These are phyloP conservation scores for Amaranthus tricolor DNA, from an alignment of 179 eudicot genomes.

Conservation along the genomic window DNA sequence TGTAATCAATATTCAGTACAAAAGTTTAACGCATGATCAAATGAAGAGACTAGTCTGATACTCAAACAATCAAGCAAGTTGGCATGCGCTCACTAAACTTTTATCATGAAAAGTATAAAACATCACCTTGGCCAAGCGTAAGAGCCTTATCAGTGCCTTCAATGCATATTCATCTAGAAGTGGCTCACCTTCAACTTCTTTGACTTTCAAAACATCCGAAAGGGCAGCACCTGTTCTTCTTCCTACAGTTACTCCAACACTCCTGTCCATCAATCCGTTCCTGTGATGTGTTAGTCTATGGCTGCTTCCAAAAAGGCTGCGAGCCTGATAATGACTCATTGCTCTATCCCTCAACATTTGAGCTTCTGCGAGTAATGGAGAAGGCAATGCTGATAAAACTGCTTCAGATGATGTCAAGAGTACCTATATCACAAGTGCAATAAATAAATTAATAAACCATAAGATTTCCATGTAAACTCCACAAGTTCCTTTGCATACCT, in stretches of 20 bases:
- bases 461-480: background rate
- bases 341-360: constrained; percentile 99
- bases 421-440: constrained; percentile 50
- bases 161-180: constrained; percentile 82
- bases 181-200: constrained; percentile 96
- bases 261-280: constrained; percentile 85
- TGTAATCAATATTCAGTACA: background rate
- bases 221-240: constrained; percentile 63
- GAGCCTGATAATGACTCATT: constrained; percentile 99
- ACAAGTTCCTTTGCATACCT: constrained; percentile 46
- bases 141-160: constrained; percentile 80
- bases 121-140: constrained; percentile 48
- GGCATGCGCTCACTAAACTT: background rate
- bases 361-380: constrained; percentile 96
- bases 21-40: background rate
- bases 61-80: constrained; percentile 10
- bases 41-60: background rate
- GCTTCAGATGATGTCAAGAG: constrained; percentile 97
- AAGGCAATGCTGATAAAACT: constrained; percentile 92
- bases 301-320: constrained; percentile 84
- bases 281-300: constrained; percentile 71
- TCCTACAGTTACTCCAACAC: constrained; percentile 89
- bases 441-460: background rate
- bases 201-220: constrained; percentile 67
- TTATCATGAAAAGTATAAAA: background rate